Evolutionary conservation across 345 rosid species (phyloP).

Genomic region (Triadica sebifera): DNA sequence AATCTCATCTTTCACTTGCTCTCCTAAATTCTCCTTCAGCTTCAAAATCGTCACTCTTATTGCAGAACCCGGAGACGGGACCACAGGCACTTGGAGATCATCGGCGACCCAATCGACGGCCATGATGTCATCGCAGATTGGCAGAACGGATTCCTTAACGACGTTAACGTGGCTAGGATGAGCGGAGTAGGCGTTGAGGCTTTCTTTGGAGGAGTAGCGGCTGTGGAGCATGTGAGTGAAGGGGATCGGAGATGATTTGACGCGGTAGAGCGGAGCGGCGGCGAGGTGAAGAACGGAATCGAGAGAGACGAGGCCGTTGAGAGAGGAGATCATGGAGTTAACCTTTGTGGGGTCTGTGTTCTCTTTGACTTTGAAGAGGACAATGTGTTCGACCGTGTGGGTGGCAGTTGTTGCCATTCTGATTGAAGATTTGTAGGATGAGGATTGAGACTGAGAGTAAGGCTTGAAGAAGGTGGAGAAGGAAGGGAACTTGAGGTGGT

Average conservation of each 20-base stretch:
- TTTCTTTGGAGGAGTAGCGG: conserved; percentile 64
- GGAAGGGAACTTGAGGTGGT: conserved; percentile 8
- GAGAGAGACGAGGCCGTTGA: conserved; percentile 53
- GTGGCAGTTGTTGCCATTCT: conserved; percentile 31
- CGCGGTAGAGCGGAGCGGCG: conserved; percentile 55
- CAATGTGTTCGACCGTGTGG: conserved; percentile 60
- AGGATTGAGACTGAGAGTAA: background rate
- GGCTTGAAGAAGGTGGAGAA: background rate
- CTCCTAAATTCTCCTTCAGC: conserved; percentile 70
- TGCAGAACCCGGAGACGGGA: conserved; percentile 46
- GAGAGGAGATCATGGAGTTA: conserved; percentile 51
- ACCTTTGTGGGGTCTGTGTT: conserved; percentile 42
- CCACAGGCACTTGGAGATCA: conserved; percentile 25
- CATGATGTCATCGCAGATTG: conserved; percentile 73
- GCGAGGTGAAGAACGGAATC: conserved; percentile 60
- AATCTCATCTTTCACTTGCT: conserved; percentile 49
- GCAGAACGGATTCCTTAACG: conserved; percentile 56
- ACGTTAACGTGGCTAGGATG: conserved; percentile 63
- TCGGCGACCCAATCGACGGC: conserved; percentile 78
- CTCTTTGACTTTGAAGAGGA: conserved; percentile 72
- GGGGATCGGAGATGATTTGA: conserved; percentile 36
- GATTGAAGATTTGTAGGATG: conserved; percentile 16
- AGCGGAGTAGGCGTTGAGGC: conserved; percentile 47
- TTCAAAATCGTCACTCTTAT: conserved; percentile 45
- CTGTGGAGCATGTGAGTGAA: conserved; percentile 92